These are phyloP conservation scores for Backusella luteola DNA, from an alignment of 192 early-diverging fungal species.

Conservation along the genomic window DNA sequence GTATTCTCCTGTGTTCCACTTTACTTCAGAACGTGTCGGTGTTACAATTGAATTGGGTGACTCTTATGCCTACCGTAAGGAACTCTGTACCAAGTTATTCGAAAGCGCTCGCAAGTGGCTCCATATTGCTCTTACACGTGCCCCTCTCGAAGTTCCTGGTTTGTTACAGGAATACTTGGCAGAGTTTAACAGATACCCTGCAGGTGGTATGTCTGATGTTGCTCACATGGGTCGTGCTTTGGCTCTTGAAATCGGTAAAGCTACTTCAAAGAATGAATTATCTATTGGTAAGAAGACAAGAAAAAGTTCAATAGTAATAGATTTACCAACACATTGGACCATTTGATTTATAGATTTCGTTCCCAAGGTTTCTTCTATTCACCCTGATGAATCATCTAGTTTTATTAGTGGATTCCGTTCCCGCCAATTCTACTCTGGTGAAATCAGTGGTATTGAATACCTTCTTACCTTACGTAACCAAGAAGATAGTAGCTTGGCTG, in stretches of 20 bases:
- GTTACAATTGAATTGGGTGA: constrained; percentile 72
- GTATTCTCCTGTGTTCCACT: constrained; percentile 72
- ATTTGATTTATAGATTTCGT: constrained; percentile 23
- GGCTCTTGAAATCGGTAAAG: constrained; percentile 60
- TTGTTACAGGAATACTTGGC: constrained; percentile 69
- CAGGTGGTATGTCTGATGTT: constrained; percentile 46
- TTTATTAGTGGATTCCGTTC: constrained; percentile 55
- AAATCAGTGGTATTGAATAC: constrained; percentile 45
- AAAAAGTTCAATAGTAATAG: constrained; percentile 27
- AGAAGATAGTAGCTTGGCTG: constrained; percentile 22
- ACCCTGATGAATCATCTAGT: constrained; percentile 50
- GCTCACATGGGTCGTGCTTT: constrained; percentile 71
- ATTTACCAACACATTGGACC: neutral
- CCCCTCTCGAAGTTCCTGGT: constrained; percentile 69
- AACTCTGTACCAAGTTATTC: constrained; percentile 57
- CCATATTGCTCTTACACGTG: constrained; percentile 52
- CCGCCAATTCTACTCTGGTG: constrained; percentile 49
- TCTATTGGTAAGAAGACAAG: constrained; percentile 37
- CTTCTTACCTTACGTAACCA: constrained; percentile 11
- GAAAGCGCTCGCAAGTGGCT: constrained; percentile 71
- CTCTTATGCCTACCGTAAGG: constrained; percentile 68
- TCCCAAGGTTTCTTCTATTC: constrained; percentile 38
- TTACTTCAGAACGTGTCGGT: constrained; percentile 57
- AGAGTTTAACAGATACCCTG: constrained; percentile 54
- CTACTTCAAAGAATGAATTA: constrained; percentile 33